A percentile compares a stretch with the other conserved stretches of the same genome.
Evolutionary conservation across 495 filamentous ascomycete genomes (phyloP).

Genomic region (Aspergillus baeticus): DNA sequence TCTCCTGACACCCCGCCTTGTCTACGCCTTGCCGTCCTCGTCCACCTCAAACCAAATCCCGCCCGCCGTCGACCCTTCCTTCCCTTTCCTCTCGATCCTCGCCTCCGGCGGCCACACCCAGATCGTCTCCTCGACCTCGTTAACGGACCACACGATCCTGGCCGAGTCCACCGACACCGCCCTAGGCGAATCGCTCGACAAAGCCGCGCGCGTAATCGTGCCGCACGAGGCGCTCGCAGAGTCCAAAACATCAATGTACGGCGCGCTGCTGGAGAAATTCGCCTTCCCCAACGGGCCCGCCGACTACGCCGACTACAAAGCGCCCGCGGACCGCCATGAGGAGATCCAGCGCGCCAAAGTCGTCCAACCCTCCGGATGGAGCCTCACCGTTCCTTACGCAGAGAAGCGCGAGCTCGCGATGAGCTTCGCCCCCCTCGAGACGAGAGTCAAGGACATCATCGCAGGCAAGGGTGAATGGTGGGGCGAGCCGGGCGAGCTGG

Average conservation of each 20-base stretch:
- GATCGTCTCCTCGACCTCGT: conserved; percentile 65
- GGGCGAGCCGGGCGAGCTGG: conserved; percentile 5
- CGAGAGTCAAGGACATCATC: conserved; percentile 46
- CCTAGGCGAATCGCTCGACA: conserved; percentile 83
- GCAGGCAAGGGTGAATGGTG: conserved; percentile 19
- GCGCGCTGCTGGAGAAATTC: conserved; percentile 64
- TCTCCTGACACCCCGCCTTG: conserved; percentile 81
- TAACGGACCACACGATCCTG: conserved; percentile 69
- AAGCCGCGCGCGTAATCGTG: conserved; percentile 72
- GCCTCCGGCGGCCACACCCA: conserved; percentile 92
- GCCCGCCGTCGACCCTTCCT: conserved; percentile 43
- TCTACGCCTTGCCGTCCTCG: conserved; percentile 52
- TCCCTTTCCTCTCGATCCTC: conserved; percentile 88
- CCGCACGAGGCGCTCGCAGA: conserved; percentile 47
- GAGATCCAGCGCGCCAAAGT: conserved; percentile 38
- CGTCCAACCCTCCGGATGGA: conserved; percentile 55
- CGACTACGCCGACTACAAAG: conserved; percentile 54
- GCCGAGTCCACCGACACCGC: conserved; percentile 72
- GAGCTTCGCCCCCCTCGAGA: conserved; percentile 64
- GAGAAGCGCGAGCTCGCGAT: conserved; percentile 53
- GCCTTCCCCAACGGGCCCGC: conserved; percentile 60
- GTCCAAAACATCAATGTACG: conserved; percentile 67
- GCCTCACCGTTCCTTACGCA: conserved; percentile 52
- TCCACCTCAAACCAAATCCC: not conserved
- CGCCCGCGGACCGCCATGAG: conserved; percentile 52